Percentiles rank a stretch among this genome's conserved stretches.
Conservation (phyloP, 345 rosid genomes). For the Sonneratia caseolaris region DNA sequence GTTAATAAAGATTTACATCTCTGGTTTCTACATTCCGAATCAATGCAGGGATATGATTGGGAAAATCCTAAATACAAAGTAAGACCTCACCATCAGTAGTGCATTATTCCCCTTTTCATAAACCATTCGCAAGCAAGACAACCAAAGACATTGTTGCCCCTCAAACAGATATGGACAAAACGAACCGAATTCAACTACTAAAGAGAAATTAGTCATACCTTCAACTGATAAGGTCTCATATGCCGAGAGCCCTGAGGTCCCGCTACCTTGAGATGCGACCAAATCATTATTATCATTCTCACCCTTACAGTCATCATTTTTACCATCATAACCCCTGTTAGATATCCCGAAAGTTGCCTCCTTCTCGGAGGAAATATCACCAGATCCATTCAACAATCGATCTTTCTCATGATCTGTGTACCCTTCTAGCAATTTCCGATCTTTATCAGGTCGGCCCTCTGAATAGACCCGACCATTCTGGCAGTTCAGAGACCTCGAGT, state of each 20-base stretch:
- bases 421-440: neutral
- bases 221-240: slow-evolving; percentile 34
- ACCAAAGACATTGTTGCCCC: neutral
- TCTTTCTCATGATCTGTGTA: neutral
- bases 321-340: neutral
- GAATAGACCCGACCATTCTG: neutral
- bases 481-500: neutral
- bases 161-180: neutral
- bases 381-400: neutral
- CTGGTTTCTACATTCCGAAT: neutral
- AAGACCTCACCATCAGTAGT: neutral
- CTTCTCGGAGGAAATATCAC: neutral
- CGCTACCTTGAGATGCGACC: slow-evolving; percentile 52
- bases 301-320: neutral
- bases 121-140: neutral
- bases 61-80: neutral
- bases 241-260: slow-evolving; percentile 50
- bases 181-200: neutral
- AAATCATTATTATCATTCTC: slow-evolving; percentile 22
- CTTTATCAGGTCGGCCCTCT: neutral
- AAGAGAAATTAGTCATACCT: slow-evolving; percentile 27
- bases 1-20: neutral
- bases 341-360: neutral
- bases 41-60: neutral
- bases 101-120: neutral